Base-by-base conservation (phyloP, 2,329 filamentous ascomycete genomes). In the Xylaria sp. region DNA sequence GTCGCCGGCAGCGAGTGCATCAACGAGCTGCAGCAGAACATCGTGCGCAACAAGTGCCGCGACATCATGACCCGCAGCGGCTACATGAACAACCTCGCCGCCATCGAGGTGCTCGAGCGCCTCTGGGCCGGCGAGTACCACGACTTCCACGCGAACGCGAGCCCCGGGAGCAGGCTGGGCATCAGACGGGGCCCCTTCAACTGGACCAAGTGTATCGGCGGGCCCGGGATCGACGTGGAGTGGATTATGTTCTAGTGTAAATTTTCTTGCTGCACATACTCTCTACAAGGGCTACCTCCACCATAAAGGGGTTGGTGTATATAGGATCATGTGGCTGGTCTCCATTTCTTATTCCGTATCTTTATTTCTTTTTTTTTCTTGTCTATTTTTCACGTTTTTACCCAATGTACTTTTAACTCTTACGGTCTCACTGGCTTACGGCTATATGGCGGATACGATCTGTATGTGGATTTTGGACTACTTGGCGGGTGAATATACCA, bases 81-180 rank as follows among this genome's bases (percentile, higher is more conserved):
- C 1, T 97, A 97, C 74, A 90, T 92, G 79, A 97, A 96, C 74
- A 97, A 96, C 69, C 81, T 95, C 39, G 89, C 89, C 6, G 91
- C 90, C 7, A 79, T 97, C 21, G 90, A 94, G 65, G 85, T 96
- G 3, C 74, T 97, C 39, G 92, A 97, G 76, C 86, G 87, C 65
- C 82, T 96, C 16, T 97, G 93, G 92, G 78, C 79, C 11, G 81
- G 80, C 45, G 81, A 85, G 45, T 72, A 72, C 53, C 73, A 74
- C 40, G 71, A 74, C 22, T 70, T 73, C 47, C 64, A 66, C 44
- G 60, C 67, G 18, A 71, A 66, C 44, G 60, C 67, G 18, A 71
- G 66, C 45, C 67, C 70, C 18, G 69, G 65, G 17, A 60, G 61
- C 52, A 72, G 72, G 64, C 65, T 74, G 46, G 71, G 70, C 46